Base-by-base conservation (phyloP, 371 early-diverging fungal genomes). In the Mucor saturninus region DNA sequence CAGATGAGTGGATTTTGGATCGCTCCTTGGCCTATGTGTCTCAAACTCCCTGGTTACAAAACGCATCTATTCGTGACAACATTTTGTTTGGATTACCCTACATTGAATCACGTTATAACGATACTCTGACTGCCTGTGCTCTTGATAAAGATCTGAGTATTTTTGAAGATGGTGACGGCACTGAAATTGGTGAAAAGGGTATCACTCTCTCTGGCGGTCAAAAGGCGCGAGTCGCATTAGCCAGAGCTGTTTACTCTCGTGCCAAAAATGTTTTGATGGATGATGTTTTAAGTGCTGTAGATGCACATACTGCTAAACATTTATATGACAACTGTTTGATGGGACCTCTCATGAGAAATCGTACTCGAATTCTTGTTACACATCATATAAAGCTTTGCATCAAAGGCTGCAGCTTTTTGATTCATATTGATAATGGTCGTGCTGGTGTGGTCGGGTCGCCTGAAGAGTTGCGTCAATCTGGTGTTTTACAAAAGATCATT, bases 181-280 rank as follows among this genome's bases (percentile, higher is more conserved):
- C 96, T 0, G 93, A 94, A 75, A 86, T 95, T 58, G 96, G 96
- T 50, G 95, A 95, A 74, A 87, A 89, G 57, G 96, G 95, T 11
- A 85, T 95, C 31, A 92, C 91, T 4, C 73, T 96, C 6, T 92
- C 92, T 53, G 97, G 97, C 43, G 96, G 95, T 1, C 92, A 93
- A 71, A 88, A 89, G 74, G 92, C 91, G 70, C 82, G 77, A 56
- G 69, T 93, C 30, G 81, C 89, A 4, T 79, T 92, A 51, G 94
- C 94, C 21, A 84, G 94, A 30, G 91, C 94, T 2, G 89, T 92
- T 8, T 92, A 92, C 65, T 87, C 89, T 48, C 76, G 83, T 54
- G 83, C 89, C 14, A 86, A 87, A 14, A 83, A 79, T 40, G 78
- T 93, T 46, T 71, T 93, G 39, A 62, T 93, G 61, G 93, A 93